Evolutionary conservation across 2,329 filamentous ascomycete genomes (phyloP), one percentile per base, ranked within the genome.

Genomic region (Colletotrichum magnum): DNA sequence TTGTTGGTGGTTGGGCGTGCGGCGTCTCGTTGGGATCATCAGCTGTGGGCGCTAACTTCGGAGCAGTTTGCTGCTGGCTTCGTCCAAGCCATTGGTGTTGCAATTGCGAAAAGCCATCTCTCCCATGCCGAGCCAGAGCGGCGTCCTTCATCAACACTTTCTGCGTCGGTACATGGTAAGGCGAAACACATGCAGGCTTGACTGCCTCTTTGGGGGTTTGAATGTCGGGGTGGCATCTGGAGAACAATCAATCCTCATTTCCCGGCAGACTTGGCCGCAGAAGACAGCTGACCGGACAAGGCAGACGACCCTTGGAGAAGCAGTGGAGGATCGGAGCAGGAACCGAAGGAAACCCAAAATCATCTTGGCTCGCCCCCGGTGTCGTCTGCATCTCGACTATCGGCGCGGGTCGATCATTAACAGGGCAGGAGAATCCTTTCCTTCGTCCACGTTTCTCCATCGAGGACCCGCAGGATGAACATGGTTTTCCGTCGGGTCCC

Each of bases 331-430:
- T 53, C 59, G 59, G 39, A n/a, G 4, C 59, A 36, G 45, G 59
- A 41, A 41, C 24, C 41, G 43, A 6, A 58, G 13, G 16, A 50
- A 24, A 41, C 16, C 41, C 24, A 16, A 58, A 10, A 16, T 54
- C n/a, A 3, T 43, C 24, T 21, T n/a, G 10, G 6, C 26, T n/a
- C 10, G 56, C 24, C 24, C 26, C 26, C 43, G 32, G 21, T 13
- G 56, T 52, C 13, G 58, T 43, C 45, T 61, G 58, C 36, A 54
- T 54, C 59, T 62, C 59, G 59, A 62, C 32, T 54, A 47, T 62
- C 50, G 59, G 21, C 16, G 59, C 50, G 59, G 59, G 59, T 47
- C 59, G 59, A 62, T 62, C 59, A 45, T 36, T 39, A 41, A 48
- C 16, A 53, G 32, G 10, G 36, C 13, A 50, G 50, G 16, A 18